These are phyloP conservation scores for Parastagonospora nodorum DNA, from an alignment of 2,329 filamentous ascomycete genomes.

Conservation along the genomic window DNA sequence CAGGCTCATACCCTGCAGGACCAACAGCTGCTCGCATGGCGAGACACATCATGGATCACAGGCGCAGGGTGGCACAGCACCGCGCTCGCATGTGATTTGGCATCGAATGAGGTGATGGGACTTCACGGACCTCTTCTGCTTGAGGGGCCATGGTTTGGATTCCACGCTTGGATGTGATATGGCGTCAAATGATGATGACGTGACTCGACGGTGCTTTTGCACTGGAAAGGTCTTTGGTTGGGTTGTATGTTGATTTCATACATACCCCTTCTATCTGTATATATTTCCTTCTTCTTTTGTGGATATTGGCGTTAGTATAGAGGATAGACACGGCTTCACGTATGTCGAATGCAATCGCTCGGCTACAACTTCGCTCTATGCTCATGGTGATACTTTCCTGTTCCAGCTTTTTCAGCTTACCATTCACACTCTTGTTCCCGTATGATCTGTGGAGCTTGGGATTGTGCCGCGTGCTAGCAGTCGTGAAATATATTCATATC, in stretches of 20 bases:
- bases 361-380: no score
- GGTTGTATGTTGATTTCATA: background rate
- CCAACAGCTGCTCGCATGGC: conserved; percentile 12
- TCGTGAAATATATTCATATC: no score
- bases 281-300: background rate
- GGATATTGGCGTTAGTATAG: background rate
- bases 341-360: no score
- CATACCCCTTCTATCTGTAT: background rate
- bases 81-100: conserved; percentile 12
- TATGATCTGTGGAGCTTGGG: no score
- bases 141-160: background rate
- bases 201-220: no score
- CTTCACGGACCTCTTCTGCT: background rate
- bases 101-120: background rate
- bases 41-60: conserved; percentile 22
- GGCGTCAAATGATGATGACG: background rate
- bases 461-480: no score
- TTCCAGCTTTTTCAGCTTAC: no score
- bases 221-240: background rate
- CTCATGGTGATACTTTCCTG: no score
- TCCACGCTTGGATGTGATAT: background rate
- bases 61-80: conserved; percentile 18
- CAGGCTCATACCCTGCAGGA: background rate
- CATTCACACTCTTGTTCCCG: no score
- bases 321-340: background rate